Base-by-base conservation (phyloP, 495 filamentous ascomycete species). In the Aspergillus haitiensis region DNA sequence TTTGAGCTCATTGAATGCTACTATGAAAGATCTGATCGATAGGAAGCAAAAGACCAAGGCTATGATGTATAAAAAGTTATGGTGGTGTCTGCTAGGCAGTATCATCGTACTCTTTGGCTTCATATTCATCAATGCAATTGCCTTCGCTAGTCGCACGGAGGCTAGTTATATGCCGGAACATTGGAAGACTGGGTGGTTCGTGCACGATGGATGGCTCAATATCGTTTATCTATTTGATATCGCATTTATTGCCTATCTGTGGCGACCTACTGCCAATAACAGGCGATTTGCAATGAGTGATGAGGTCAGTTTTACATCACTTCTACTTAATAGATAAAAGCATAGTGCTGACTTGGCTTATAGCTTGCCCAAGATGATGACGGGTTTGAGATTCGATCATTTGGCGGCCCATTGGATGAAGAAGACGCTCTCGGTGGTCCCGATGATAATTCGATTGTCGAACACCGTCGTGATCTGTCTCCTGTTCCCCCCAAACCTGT, bases 231-330 rank as follows among this genome's bases (percentile, higher is more conserved):
- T 99, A 49, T 87, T 88, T 63, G 93, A 98, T 69, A 87, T 99
- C 21, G 83, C 82, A 42, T 96, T 91, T 72, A 84, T 99, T 49
- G 91, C 93, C n/a, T 99, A 98, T 66, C 80, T 99, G 37, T 99
- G 94, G 94, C 82, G 94, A 53, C 94, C 94, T 33, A 97, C 94
- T 21, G 93, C 86, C 40, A 98, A 99, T 73, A 99, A 99, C 76
- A 82, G 93, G 65, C 84, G 94, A 59, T 99, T 99, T 69, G 94
- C 94, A 35, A 99, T 99, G 94, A 93, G 89, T 75, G 94, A 99
- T 66, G 94, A 98, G 85, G 86, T 86, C 79, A 66, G 76, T 47
- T 37, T 40, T n/a, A 11, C 10, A 21, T 5, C 27, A 7, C 7
- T 6, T 11, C 33, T 15, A 49, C 31, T n/a, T 33, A 34, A 12